Base-by-base conservation (phyloP, 768 basidiomycete genomes). In the Boletus reticulatus region DNA sequence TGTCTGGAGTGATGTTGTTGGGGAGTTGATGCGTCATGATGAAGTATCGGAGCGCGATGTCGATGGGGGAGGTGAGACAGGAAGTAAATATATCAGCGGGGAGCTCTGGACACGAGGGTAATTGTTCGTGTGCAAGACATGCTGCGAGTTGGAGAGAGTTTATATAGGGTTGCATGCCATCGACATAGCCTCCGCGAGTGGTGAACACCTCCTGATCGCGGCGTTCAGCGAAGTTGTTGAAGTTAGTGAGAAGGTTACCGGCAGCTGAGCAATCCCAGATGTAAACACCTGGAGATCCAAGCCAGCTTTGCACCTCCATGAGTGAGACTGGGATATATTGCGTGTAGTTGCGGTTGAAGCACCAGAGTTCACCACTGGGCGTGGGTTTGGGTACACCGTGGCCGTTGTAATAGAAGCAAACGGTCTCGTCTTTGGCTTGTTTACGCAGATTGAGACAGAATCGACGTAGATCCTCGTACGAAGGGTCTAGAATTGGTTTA, bases 261-360 rank as follows among this genome's bases (percentile, higher is more conserved):
- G 97, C 96, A n/a, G 92, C 92, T 3, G 94, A 95, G 70, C 95
- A 98, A 68, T 99, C 97, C 97, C 97, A 99, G 51, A 99, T 92
- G 70, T 95, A 98, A 29, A 98, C 92, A 31, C 91, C 92, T 1
- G 97, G 97, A 1, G 93, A 91, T 7, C 93, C 94, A 5, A 98
- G 76, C 93, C 94, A 98, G 19, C 78, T 83, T 69, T 98, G 95
- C 16, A 99, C 79, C 63, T 99, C 97, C 70, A 88, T 88, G 42
- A 99, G 77, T 17, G 93, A 94, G 12, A 98, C 90, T 0, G 97
- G 97, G 56, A 98, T 98, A 67, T 99, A 99, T 72, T 99, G 96
- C 0, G 97, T 98, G 71, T 98, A 98, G 62, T 85, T 89, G 65
- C 87, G 81, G 72, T 99, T 98, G 78, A 99, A 99, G 53, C 97